Conservation (phyloP, 2,329 filamentous ascomycete genomes). For the Fusarium nelsonii region DNA sequence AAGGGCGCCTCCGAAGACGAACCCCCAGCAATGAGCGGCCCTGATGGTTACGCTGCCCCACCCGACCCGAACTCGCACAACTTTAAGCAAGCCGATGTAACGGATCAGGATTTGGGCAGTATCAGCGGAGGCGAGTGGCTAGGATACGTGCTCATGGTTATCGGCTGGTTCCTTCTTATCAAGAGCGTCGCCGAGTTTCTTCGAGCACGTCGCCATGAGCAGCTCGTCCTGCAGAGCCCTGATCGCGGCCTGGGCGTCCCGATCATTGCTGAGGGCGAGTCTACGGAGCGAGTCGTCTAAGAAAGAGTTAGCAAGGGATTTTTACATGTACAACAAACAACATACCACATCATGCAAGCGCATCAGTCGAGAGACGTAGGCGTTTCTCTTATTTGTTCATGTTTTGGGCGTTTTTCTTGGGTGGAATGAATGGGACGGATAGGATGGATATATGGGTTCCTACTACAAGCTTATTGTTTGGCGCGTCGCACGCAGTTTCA, state of each 20-base stretch:
- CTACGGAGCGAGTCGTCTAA: conserved; percentile 80
- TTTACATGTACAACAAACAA: conserved; percentile 38
- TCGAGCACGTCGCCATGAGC: conserved; percentile 88
- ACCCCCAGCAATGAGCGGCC: conserved; percentile 60
- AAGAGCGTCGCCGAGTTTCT: conserved; percentile 93
- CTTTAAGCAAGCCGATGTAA: conserved; percentile 81
- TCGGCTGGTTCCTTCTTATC: conserved; percentile 98
- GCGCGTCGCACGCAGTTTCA: conserved; percentile 44
- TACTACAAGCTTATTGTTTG: conserved; percentile 42
- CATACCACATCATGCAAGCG: conserved; percentile 27
- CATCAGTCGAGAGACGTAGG: conserved; percentile 34
- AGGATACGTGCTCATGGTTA: conserved; percentile 93
- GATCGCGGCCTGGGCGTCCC: conserved; percentile 87
- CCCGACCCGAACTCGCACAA: conserved; percentile 90
- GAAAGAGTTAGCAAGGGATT: background rate
- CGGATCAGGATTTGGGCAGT: conserved; percentile 59
- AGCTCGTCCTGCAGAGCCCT: conserved; percentile 91
- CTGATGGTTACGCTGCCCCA: conserved; percentile 75
- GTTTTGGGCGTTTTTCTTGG: conserved; percentile 37
- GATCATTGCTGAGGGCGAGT: conserved; percentile 88
- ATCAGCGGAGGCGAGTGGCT: conserved; percentile 87
- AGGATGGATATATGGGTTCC: conserved; percentile 34
- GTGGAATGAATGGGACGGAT: conserved; percentile 15
- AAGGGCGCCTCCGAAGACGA: conserved; percentile 69
- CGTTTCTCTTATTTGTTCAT: conserved; percentile 28